phyloP scores from a whole-genome alignment of 202 grass and related monocot species.

The Elaeis oleifera region DNA sequence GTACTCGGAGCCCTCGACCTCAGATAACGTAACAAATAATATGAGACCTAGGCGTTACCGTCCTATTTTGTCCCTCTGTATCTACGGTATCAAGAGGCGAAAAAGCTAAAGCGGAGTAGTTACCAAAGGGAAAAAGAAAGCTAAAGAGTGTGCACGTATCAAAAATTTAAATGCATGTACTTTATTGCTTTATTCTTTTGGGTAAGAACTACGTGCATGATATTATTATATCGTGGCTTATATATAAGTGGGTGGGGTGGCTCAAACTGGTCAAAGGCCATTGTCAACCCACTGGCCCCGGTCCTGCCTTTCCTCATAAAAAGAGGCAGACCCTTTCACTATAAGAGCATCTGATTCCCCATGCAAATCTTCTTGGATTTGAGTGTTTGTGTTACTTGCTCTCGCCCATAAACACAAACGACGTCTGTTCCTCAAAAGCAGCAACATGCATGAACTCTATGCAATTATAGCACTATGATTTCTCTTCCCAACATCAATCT shows the following conservation, averaged over 20 bases:
- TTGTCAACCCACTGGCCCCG: background rate
- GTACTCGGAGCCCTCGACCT: no score
- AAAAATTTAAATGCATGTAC: no score
- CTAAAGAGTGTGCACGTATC: no score
- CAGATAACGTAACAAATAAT: no score
- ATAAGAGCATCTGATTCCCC: conserved; percentile 1
- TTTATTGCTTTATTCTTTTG: no score
- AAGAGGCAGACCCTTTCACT: background rate
- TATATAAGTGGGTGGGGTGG: background rate
- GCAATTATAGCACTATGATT: conserved; percentile 7
- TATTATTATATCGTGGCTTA: no score
- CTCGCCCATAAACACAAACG: background rate
- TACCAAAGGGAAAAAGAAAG: no score
- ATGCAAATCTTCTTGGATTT: conserved; percentile 6
- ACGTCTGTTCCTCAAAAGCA: background rate
- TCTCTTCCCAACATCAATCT: conserved; percentile 6
- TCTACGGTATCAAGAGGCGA: no score
- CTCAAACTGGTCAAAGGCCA: background rate
- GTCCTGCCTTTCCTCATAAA: background rate
- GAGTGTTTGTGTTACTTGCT: background rate
- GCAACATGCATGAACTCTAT: background rate
- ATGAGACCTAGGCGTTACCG: no score
- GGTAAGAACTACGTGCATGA: no score
- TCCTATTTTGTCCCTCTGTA: no score
- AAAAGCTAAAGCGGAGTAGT: no score